Evolutionary conservation across 2,329 filamentous ascomycete species (phyloP), one percentile per base, ranked within the genome.

Genomic region (Escovopsis sp.): DNA sequence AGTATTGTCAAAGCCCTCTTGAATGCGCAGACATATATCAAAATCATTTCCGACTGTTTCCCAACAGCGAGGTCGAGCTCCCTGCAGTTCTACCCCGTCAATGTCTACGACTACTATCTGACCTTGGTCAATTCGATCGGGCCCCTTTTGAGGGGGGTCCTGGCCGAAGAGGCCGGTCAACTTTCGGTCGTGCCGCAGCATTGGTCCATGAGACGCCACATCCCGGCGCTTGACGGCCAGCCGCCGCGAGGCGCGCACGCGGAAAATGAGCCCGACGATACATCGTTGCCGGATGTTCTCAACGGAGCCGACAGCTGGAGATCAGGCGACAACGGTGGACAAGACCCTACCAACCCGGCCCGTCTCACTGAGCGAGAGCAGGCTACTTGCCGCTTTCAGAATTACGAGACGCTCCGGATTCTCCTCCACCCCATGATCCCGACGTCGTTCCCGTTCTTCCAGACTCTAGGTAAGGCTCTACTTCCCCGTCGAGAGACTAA

Each of bases 121-220:
- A 63, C 69, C n/a, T 65, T 95, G 33, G 72, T 94, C 23, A 73
- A 77, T 47, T 77, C 78, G 26, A 71, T 96, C 32, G 87, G 86
- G 4, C 78, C 79, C 23, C 65, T 98, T 12, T 73, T 95, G 49
- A 75, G 83, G 36, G 80, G 81, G 41, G 83, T 86, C 45, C 71
- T 94, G n/a, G 81, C 80, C 60, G 89, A 98, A 59, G 84, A 93
- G 49, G 82, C 88, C 33, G 67, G 80, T 1, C 67, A 95, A 37
- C 74, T 82, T 49, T 79, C 76, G 40, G 70, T 75, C 41, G 80
- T 94, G 39, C 86, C 89, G 1, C 71, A 78, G 33, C 68, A 77
- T 45, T 84, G 80, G 80, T 66, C 65, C 11, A 53, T 57, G 36
- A 55, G 55, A 48, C 63, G 56, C 8, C 49, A 61, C 45, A 49